Base-by-base conservation (phyloP, 805 yeast genomes). In the Yamadazyma takamatsuzukensis region DNA sequence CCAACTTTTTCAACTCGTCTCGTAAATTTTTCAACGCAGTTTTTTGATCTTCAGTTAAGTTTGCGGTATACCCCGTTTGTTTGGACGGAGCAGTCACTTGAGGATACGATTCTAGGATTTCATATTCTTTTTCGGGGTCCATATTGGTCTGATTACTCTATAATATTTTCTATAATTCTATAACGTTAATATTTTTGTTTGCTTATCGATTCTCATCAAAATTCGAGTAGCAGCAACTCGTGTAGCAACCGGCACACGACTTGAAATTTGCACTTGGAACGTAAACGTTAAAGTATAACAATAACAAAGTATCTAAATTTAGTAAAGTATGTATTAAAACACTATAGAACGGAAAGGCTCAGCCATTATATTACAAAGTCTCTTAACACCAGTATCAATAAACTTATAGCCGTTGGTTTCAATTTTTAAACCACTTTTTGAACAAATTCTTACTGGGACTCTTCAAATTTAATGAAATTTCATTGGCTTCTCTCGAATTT, bases 21-120 rank as follows among this genome's bases (percentile, higher is more conserved):
- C 80, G 76, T 36, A 93, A 61, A 43, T 75, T 70, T 27, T 64
- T 70, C 39, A 90, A 61, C 17, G 73, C 70, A 18, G 64, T 59
- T 54, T 72, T 65, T 62, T 93, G 96, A 29, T 75, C 77, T 7
- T 72, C 74, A 8, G 86, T 79, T 41, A 87, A 65, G 51, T 76
- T 77, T 18, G 96, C 95, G 17, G 95, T 87, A 59, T 77, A 80
- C 4, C 97, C 97, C 16, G 84, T 67, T 41, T 74, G 76, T 13
- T 60, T 57, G 12, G 78, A 74, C 15, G 76, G 71, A n/a, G 83
- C 79, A 30, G 78, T 70, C 12, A 54, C 61, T 54, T 83, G 89
- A 18, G 94, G 93, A 55, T 70, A 83, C n/a, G 88, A 79, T 16
- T 67, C 72, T 34, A 66, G 56, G 30, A 64, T 49, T 44, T 66